phyloP scores from a whole-genome alignment of 176 grass and related monocot species.

The Olyra latifolia region DNA sequence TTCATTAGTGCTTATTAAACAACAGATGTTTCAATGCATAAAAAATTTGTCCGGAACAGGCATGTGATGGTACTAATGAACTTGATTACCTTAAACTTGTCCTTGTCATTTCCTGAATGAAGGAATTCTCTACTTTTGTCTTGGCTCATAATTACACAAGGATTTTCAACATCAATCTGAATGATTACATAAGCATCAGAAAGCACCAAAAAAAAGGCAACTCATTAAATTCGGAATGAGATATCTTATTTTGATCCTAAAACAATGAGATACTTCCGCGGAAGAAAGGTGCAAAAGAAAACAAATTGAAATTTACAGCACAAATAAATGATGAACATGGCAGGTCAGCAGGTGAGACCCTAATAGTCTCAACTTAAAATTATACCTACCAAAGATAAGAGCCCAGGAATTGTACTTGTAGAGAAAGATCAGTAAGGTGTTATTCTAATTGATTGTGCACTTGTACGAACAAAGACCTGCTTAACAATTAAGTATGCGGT shows the following conservation, averaged over 20 bases:
- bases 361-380: background rate
- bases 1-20: background rate
- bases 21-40: background rate
- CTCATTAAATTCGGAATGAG: slow-evolving; percentile 26
- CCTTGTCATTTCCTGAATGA: slow-evolving; percentile 88
- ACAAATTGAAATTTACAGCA: background rate
- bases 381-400: background rate
- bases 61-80: slow-evolving; percentile 17
- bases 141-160: slow-evolving; percentile 97
- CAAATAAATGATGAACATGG: slow-evolving; percentile 16
- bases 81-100: slow-evolving; percentile 88
- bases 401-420: background rate
- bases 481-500: slow-evolving; percentile 9
- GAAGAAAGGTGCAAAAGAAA: background rate
- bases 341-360: background rate
- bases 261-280: slow-evolving; percentile 3
- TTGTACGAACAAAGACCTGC: slow-evolving; percentile 2
- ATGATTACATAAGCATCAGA: slow-evolving; percentile 35
- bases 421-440: background rate
- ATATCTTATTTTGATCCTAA: too few species aligned
- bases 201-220: background rate
- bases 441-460: background rate
- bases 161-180: slow-evolving; percentile 98
- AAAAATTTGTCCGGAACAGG: background rate
- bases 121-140: slow-evolving; percentile 99